Base-by-base conservation (phyloP, 2,329 filamentous ascomycete species). In the Leptographium galeiforme region DNA sequence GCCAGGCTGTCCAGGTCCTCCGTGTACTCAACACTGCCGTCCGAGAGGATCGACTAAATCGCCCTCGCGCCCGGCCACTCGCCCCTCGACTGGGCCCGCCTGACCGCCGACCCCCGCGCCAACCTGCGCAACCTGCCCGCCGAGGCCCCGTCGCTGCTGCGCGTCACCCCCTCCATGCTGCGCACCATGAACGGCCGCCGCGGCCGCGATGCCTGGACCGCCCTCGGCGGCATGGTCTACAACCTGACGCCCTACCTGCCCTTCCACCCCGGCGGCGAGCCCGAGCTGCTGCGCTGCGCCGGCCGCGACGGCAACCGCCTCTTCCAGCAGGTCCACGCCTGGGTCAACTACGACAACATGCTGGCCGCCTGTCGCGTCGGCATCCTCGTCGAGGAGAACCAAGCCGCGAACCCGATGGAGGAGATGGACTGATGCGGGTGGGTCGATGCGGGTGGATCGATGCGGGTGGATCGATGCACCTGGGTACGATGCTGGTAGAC, bases 31-130 rank as follows among this genome's bases (percentile, higher is more conserved):
- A n/a, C n/a, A n/a, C n/a, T n/a, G n/a, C n/a, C n/a, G n/a, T n/a
- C n/a, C n/a, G n/a, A n/a, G n/a, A n/a, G n/a, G n/a, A n/a, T n/a
- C n/a, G n/a, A 77, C 66, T 87, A 91, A 63, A 87, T 96, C 6
- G 75, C 85, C 10, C 79, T 98, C 6, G 78, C 82, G n/a, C 93
- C 93, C 0, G 91, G 93, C 36, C 90, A 91, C 72, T 95, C 89
- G 2, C 91, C 93, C 0, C 81, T 98, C 13, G 93, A 98, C 76
- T 98, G 93, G 93, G 93, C 93, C 13, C 82, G 85, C 7, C 78
- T 95, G 1, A 78, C 81, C 1, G 74, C 75, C 19, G 70, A 75
- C 48, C 81, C 84, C 2, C 70, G 70, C 34, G 73, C 78, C 34
- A 84, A 89, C 57, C 78, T 89, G 32, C 84, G 85, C n/a, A 79